Evolutionary conservation across 2,329 filamentous ascomycete species (phyloP).

Genomic region (Microsporum audouinii): DNA sequence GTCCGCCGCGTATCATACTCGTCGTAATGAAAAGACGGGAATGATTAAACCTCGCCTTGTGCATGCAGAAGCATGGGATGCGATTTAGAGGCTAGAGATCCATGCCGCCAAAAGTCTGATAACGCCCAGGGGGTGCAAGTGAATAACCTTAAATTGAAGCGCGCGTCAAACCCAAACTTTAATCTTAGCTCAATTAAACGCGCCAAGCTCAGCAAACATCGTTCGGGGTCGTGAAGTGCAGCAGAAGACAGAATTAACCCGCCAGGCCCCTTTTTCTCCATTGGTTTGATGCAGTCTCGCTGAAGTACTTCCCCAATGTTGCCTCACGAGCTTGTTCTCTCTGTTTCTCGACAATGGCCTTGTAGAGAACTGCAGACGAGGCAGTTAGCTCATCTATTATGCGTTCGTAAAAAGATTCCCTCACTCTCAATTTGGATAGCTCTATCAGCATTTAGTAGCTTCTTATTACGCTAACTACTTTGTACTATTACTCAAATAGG

Average conservation of each 20-base stretch:
- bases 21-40: not conserved
- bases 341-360: slow-evolving; percentile 32
- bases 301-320: slow-evolving; percentile 16
- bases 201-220: not conserved
- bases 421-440: not conserved
- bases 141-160: not conserved
- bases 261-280: not conserved
- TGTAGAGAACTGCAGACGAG: slow-evolving; percentile 34
- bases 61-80: not conserved
- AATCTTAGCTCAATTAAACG: not conserved
- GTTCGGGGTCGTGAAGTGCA: not conserved
- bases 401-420: slow-evolving; percentile 22
- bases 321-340: slow-evolving; percentile 24
- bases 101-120: not conserved
- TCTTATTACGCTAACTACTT: not conserved
- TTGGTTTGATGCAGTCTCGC: not conserved
- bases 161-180: not conserved
- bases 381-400: slow-evolving; percentile 32
- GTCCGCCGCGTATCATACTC: not conserved
- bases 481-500: slow-evolving; percentile 3
- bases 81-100: not conserved
- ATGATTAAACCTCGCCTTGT: not conserved
- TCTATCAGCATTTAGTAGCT: not conserved
- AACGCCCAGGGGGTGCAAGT: not conserved
- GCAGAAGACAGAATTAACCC: not conserved